Base-by-base conservation (phyloP, 768 basidiomycete genomes). In the Jaapia argillacea region DNA sequence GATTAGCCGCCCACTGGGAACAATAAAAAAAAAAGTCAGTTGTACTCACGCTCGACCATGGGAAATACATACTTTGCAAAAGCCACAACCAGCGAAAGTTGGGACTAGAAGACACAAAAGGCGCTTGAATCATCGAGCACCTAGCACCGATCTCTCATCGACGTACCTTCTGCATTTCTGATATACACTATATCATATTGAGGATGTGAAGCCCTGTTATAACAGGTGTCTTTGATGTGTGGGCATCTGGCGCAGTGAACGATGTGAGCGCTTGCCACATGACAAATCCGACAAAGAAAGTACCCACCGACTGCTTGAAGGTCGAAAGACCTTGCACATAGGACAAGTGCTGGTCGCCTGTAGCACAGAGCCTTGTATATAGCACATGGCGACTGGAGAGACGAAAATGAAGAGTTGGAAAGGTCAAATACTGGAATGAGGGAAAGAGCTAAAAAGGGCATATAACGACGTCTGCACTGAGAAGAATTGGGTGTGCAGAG, bases 111-210 rank as follows among this genome's bases (percentile, higher is more conserved):
- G 36, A n/a, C n/a, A n/a, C n/a, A n/a, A n/a, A n/a, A n/a, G n/a
- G n/a, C n/a, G n/a, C n/a, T n/a, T n/a, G n/a, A n/a, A n/a, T n/a
- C n/a, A n/a, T n/a, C n/a, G n/a, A n/a, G n/a, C n/a, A n/a, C n/a
- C n/a, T n/a, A n/a, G n/a, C n/a, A n/a, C n/a, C n/a, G n/a, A n/a
- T n/a, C n/a, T n/a, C n/a, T n/a, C n/a, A n/a, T n/a, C n/a, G n/a
- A n/a, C n/a, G n/a, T n/a, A n/a, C 85, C 84, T 73, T 89, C 87
- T n/a, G 87, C 85, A 56, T 90, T 90, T 70, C 77, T 86, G 54
- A 89, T 71, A 60, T 75, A 85, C 27, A 82, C 70, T 47, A 89
- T 77, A 56, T 88, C 85, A 59, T 77, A 74, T 51, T 79, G 75
- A 41, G 87, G 87, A 60, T 90, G 87, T 40, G 70, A 62, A 18